Conservation (phyloP, 257 asterid species). For the Dorcoceras hygrometricum region DNA sequence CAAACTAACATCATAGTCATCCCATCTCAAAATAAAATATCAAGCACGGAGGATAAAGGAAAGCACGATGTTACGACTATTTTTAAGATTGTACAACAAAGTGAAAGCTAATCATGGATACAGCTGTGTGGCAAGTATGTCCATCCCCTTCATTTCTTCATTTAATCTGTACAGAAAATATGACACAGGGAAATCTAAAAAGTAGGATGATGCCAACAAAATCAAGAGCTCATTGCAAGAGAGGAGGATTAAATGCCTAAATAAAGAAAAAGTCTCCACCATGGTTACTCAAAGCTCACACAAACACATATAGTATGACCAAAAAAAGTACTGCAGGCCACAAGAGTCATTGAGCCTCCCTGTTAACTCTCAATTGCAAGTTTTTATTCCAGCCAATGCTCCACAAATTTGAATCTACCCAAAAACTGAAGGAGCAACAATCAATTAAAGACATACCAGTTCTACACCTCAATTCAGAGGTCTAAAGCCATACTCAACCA, state of each 20-base stretch:
- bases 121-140: slow-evolving; percentile 67
- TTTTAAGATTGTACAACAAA: neutral
- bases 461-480: neutral
- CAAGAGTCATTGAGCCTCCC: neutral
- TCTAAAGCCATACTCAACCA: neutral
- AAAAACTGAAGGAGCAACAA: neutral
- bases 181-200: neutral
- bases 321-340: neutral
- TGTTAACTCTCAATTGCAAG: neutral
- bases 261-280: neutral
- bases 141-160: slow-evolving; percentile 90
- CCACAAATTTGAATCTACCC: neutral
- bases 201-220: neutral
- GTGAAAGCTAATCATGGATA: slow-evolving; percentile 54
- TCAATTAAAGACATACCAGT: neutral
- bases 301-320: neutral
- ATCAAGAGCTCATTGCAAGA: neutral
- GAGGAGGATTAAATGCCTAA: neutral
- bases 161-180: slow-evolving; percentile 58
- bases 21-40: neutral
- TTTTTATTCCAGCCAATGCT: neutral
- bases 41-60: neutral
- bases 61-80: neutral
- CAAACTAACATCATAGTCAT: slow-evolving; percentile 13
- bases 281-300: slow-evolving; percentile 10